Percentiles rank a stretch among this genome's conserved stretches.
Conservation (phyloP, 805 yeast genomes). For the Wickerhamomyces bovis region DNA sequence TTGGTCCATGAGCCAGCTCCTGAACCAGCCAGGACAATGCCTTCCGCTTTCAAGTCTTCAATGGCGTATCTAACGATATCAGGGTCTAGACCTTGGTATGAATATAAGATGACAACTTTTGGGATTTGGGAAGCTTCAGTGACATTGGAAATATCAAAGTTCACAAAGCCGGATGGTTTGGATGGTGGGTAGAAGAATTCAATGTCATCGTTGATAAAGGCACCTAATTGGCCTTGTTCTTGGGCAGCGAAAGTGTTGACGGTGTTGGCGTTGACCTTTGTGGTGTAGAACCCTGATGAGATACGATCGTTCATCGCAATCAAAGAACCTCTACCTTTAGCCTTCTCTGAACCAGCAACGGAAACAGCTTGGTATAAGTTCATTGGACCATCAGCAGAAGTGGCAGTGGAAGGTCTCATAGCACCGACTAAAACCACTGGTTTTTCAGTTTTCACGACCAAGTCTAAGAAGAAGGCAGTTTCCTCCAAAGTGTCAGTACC, state of each 20-base stretch:
- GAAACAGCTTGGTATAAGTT: slow-evolving; percentile 63
- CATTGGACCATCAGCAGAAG: slow-evolving; percentile 70
- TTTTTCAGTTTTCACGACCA: slow-evolving; percentile 32
- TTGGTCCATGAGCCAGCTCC: slow-evolving; percentile 54
- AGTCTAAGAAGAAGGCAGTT: slow-evolving; percentile 57
- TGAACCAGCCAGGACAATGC: slow-evolving; percentile 59
- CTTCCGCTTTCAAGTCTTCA: slow-evolving; percentile 38
- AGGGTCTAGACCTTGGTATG: slow-evolving; percentile 52
- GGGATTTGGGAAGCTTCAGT: slow-evolving; percentile 20
- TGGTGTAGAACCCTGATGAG: slow-evolving; percentile 60
- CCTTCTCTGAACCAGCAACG: slow-evolving; percentile 45
- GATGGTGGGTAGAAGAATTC: slow-evolving; percentile 57
- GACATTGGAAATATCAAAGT: slow-evolving; percentile 28
- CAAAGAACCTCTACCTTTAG: slow-evolving; percentile 55
- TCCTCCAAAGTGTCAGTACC: slow-evolving; percentile 71
- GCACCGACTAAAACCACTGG: slow-evolving; percentile 43
- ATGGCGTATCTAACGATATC: slow-evolving; percentile 40
- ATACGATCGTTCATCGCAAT: slow-evolving; percentile 63
- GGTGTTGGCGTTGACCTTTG: slow-evolving; percentile 62
- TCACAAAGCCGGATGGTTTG: slow-evolving; percentile 33
- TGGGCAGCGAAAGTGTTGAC: slow-evolving; percentile 60
- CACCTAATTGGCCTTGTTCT: slow-evolving; percentile 65
- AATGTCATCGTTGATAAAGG: slow-evolving; percentile 57
- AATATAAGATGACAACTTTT: slow-evolving; percentile 51
- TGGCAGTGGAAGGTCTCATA: slow-evolving; percentile 68